Evolutionary conservation across 331 rosid genomes (phyloP), one percentile per base, ranked within the genome.

Genomic region (Phaseolus coccineus): DNA sequence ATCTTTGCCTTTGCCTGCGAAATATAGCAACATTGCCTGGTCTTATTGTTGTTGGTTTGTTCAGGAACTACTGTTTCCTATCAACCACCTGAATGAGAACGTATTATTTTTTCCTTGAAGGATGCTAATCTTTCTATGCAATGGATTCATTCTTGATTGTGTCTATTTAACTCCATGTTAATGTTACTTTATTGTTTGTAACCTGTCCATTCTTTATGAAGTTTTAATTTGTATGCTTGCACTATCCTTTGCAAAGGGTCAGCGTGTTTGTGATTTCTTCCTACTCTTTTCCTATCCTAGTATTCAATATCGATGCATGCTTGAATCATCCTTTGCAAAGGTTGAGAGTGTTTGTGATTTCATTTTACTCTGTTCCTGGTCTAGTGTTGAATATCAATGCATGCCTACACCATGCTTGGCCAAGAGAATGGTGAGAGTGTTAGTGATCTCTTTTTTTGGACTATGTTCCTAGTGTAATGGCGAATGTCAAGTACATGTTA

Each of bases 131-230:
- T 35, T 35, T 35, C 40, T 35, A 35, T 35, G 40, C 6, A 35
- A 35, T 35, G 40, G 40, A 5, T 35, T 35, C 6, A 35, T 35
- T 35, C 5, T 35, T 35, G 5, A 35, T 35, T 35, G 40, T 35
- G 40, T 35, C 0, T 35, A 4, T 39, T 65, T n/a, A 22, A 40
- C 33, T 66, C 71, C 28, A 40, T 40, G 31, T 65, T n/a, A 19
- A 37, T 65, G 71, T 9, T 39, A 37, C 22, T 65, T 39, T 64
- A 10, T 4, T 40, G 69, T 63, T 61, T 66, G 71, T 65, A 8
- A 19, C 30, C 37, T 37, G 71, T 65, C 31, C 51, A 65, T 66
- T 39, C 53, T 19, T 66, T 66, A 40, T 40, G 47, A 63, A 63
- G 7, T 63, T 63, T 31, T 63, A 22, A 22, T 66, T 5, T 35